Conservation (phyloP, 805 yeast species). For the Candida vartiovaarae region DNA sequence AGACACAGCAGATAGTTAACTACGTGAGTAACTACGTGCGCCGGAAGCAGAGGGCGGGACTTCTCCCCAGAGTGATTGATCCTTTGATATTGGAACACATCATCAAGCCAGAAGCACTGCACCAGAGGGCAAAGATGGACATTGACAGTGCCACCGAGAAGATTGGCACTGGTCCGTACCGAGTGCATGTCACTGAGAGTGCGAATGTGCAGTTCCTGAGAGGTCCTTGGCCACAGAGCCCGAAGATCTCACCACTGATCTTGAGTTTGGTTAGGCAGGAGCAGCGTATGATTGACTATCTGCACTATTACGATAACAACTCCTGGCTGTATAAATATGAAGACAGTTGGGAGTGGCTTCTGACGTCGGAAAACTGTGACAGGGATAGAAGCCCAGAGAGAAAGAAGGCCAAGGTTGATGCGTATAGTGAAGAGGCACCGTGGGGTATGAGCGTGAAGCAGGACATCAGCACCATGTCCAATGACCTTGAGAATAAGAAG, state of each 20-base stretch:
- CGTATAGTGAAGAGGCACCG: neutral
- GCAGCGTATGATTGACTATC: conserved; percentile 10
- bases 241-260: conserved; percentile 11
- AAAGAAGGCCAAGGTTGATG: no score
- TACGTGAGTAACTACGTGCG: conserved; percentile 11
- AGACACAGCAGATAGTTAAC: conserved; percentile 10
- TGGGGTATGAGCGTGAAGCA: conserved; percentile 25
- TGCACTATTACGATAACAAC: conserved; percentile 5
- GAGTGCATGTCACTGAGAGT: conserved; percentile 8
- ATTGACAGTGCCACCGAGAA: conserved; percentile 2
- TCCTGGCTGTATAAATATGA: conserved; percentile 12
- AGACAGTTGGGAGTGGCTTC: conserved; percentile 10
- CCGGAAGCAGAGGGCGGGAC: conserved; percentile 8
- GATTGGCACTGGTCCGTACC: conserved; percentile 15
- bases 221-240: conserved; percentile 16
- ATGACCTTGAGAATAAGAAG: conserved; percentile 6
- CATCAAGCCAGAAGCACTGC: conserved; percentile 19
- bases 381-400: neutral
- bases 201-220: conserved; percentile 13
- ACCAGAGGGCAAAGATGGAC: conserved; percentile 12
- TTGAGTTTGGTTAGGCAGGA: conserved; percentile 5
- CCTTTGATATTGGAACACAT: conserved; percentile 6
- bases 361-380: neutral
- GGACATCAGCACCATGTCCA: conserved; percentile 7
- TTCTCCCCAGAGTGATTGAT: conserved; percentile 15